Base-by-base conservation (phyloP, 1,284 basidiomycete species). In the Meira miltonrushii region DNA sequence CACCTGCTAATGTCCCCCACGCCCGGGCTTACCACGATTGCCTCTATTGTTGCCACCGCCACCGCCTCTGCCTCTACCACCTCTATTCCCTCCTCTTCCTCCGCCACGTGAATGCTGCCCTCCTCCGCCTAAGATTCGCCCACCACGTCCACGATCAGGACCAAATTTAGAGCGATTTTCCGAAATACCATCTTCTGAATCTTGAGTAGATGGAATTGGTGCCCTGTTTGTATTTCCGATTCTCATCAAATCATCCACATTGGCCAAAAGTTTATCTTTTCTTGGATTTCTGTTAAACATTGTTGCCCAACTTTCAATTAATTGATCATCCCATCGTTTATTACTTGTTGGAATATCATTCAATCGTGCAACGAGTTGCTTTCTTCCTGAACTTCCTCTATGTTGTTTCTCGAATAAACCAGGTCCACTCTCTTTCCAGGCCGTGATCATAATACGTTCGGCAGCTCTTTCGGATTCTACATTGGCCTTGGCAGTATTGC, bases 231-330 rank as follows among this genome's bases (percentile, higher is more conserved):
- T 28, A 46, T 46, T 25, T 33, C 19, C 50, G 12, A 28, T 9
- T 21, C 39, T 7, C 19, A 25, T 25, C 8, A 49, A 15, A 49
- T 65, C 54, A 33, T 67, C 63, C 13, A 64, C 65, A n/a, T 66
- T 60, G 0, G 66, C 66, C 19, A 70, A 53, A 39, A 70, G 43
- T 17, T 59, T 56, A 37, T 70, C 68, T 38, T 67, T 68, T n/a
- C 48, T 49, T 8, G 68, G 68, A 54, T 69, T 72, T 33, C 68
- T 57, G 38, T 69, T 64, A 37, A 72, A 61, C 68, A 69, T 69
- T 9, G 62, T 60, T 7, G 61, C 69, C 69, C 69, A 72, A 25
- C 68, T 68, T 53, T 72, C 69, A 55, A 72, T 59, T 47, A 72
- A 54, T 21, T 59, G 61, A 28, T 69, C 68, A 38, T 64, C 65